Evolutionary conservation across 2,329 filamentous ascomycete species (phyloP), one percentile per base, ranked within the genome.

Genomic region (Emydomyces testavorans): DNA sequence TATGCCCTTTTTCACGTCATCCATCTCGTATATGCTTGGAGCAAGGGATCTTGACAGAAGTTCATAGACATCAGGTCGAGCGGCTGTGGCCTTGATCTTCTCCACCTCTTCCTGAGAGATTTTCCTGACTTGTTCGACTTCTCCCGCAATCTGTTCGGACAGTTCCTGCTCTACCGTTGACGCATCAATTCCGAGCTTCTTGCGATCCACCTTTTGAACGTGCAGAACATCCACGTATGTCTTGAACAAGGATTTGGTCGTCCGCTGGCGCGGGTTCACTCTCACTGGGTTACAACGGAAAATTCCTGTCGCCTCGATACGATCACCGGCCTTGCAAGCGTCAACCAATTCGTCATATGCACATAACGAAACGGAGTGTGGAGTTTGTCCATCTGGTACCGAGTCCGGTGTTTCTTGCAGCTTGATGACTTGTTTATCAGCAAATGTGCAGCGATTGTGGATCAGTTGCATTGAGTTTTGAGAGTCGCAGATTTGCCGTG

Each of bases 381-480:
- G 92, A 16, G 92, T 98, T 68, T 98, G 92, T 15, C 92, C 92
- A 55, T 94, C 84, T 41, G 92, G 92, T 15, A 98, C 84, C 31
- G 80, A 86, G 65, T 98, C 92, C 0, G 92, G 92, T 0, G 92
- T 98, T 67, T 98, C 92, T 67, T 98, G 92, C 34, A 98, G 74
- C 66, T 98, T 98, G 69, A 98, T 94, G 51, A 98, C 87, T 64
- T 98, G 92, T 71, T 98, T 98, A 65, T 98, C 92, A 48, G 89
- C 83, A 60, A 98, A 98, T 6, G 79, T 78, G 57, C 88, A 96
- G 52, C 92, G 82, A 66, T 98, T 98, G 72, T 98, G 92, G 16
- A 96, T 77, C 56, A 98, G 93, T 62, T 95, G 86, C 90, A 98
- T 96, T 1, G 90, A 94, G 68, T 98, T 96, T 62, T 82, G 84